phyloP scores from a whole-genome alignment of 2,329 filamentous ascomycete genomes.

The Ciborinia camelliae region DNA sequence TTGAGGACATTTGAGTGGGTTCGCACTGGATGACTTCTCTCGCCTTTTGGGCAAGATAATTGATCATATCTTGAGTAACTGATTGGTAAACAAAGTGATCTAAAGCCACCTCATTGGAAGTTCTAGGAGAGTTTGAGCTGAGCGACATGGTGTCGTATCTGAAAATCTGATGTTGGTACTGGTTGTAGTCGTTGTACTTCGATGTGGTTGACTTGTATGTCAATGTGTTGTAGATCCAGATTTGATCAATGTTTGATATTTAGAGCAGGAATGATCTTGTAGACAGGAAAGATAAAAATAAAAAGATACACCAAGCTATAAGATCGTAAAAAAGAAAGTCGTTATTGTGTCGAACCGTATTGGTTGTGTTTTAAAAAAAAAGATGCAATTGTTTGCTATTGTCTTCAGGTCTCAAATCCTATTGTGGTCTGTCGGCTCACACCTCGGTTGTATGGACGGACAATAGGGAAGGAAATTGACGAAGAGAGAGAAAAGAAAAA shows the following conservation, averaged over 20 bases:
- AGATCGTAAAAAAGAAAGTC: conserved; percentile 10
- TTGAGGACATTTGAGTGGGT: conserved; percentile 42
- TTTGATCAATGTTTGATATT: conserved; percentile 3
- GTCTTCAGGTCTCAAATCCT: conserved; percentile 10
- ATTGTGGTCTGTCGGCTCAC: conserved; percentile 15
- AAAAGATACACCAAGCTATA: conserved; percentile 20
- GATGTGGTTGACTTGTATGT: conserved; percentile 12
- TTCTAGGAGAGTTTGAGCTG: conserved; percentile 22
- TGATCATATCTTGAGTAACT: conserved; percentile 73
- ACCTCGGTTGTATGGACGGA: conserved; percentile 5
- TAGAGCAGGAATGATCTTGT: conserved; percentile 4
- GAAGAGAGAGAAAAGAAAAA: conserved; percentile 2
- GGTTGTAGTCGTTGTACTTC: neutral
- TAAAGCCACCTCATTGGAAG: conserved; percentile 65
- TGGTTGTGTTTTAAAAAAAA: neutral
- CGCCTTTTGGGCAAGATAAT: conserved; percentile 71
- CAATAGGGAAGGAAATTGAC: conserved; percentile 7
- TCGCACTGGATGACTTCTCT: conserved; percentile 79
- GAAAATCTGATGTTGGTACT: neutral
- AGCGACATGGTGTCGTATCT: conserved; percentile 1
- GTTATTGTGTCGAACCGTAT: conserved; percentile 9
- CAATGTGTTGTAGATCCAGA: conserved; percentile 8
- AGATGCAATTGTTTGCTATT: conserved; percentile 13
- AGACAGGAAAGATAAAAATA: conserved; percentile 8
- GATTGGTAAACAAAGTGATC: conserved; percentile 77